Base-by-base conservation (phyloP, 495 filamentous ascomycete genomes). In the Thozetella sp. region DNA sequence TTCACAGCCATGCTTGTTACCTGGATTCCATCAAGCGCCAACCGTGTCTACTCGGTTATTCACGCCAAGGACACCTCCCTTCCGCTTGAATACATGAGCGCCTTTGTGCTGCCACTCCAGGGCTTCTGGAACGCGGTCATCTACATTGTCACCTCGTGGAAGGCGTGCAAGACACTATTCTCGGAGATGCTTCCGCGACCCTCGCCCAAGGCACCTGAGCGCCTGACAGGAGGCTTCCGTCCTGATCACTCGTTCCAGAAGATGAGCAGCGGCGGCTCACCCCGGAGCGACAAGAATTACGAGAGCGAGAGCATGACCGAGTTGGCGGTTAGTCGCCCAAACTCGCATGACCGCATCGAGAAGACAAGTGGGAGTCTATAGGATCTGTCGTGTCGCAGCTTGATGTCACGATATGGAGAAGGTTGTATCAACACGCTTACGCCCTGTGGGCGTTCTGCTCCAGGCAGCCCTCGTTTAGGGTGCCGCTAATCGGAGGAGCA, bases 61-160 rank as follows among this genome's bases (percentile, higher is more conserved):
- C 72, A 88, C 64, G 75, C 78, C 0, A 76, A 84, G 25, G 52
- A 79, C 1, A 72, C 82, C 3, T 79, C 76, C 24, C 84, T 88
- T 53, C 75, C 76, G 22, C 81, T 96, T 24, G 87, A 91, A 63
- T 89, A 88, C 57, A 81, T 86, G 50, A 86, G 88, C 24, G 85
- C 89, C 1, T 81, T 93, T 51, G 91, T 96, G 0, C 80, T 96
- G 22, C 93, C 93, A 0, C 77, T 93, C 0, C 93, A 96, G 66
- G 93, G 93, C 1, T 93, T 95, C 65, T 94, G 91, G 89, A 97
- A 96, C 64, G 85, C 86, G 20, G 67, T 92, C 54, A 92, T 97
- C 56, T 97, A 96, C 72, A 70, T 86, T 13, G 86, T 85, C 20
- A 92, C 91, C 2, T 85, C 77, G 15, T 81, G 76, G 76, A 70